Conservation (phyloP, 2,329 filamentous ascomycete species). For the Arthrobotrys sinensis region DNA sequence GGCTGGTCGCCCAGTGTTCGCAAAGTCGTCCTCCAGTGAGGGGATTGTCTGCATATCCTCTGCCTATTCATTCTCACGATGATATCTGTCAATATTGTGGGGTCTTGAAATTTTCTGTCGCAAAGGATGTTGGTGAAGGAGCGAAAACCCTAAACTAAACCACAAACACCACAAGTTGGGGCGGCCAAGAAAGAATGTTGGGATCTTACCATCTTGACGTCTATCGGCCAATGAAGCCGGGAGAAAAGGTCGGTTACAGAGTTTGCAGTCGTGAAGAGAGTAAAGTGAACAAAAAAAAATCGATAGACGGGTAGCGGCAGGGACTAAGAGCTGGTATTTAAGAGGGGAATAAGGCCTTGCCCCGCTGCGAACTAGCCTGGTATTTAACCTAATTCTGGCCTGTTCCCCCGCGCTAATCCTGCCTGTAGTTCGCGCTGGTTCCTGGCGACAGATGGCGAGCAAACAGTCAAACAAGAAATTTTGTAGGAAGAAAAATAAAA, state of each 20-base stretch:
- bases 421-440: conserved; percentile 36
- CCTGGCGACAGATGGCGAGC: background rate
- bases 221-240: background rate
- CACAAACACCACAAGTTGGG: background rate
- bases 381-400: conserved; percentile 25
- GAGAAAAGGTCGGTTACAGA: background rate
- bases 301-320: conserved; percentile 22
- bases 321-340: conserved; percentile 40
- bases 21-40: conserved; percentile 63
- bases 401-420: conserved; percentile 37
- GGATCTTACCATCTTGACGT: conserved; percentile 9
- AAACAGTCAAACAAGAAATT: conserved; percentile 20
- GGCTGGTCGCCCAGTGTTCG: conserved; percentile 63
- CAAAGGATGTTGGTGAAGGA: background rate
- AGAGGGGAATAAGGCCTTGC: conserved; percentile 36
- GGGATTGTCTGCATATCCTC: conserved; percentile 52
- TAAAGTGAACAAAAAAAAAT: conserved; percentile 29
- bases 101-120: background rate
- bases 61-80: conserved; percentile 28
- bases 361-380: conserved; percentile 35
- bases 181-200: background rate
- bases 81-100: background rate
- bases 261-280: conserved; percentile 1
- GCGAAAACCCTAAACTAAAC: background rate
- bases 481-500: background rate